phyloP scores from a whole-genome alignment of 257 asterid genomes.

The Solanum medicagineum region DNA sequence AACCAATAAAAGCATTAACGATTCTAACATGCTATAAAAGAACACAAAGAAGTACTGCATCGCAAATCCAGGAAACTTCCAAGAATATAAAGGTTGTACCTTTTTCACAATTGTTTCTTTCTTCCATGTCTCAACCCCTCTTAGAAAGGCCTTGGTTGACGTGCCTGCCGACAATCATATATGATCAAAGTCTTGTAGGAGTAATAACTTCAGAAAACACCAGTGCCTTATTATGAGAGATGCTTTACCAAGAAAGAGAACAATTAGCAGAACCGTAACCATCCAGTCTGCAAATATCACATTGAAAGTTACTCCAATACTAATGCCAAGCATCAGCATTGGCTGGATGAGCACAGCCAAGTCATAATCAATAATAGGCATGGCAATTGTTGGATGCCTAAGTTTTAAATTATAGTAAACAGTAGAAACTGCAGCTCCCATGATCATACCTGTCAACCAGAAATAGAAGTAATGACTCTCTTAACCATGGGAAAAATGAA shows the following conservation, averaged over 20 bases:
- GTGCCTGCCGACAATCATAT: conserved; percentile 37
- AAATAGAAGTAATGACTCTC: not conserved
- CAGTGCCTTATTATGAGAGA: not conserved
- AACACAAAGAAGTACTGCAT: not conserved
- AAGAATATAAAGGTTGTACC: conserved; percentile 19
- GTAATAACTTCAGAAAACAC: not conserved
- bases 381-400: conserved; percentile 84
- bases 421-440: conserved; percentile 90
- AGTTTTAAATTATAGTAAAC: conserved; percentile 86
- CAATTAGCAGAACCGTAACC: conserved; percentile 85
- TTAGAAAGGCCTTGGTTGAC: conserved; percentile 76
- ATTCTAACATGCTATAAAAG: not conserved
- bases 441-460: conserved; percentile 77
- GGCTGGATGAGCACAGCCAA: conserved; percentile 97
- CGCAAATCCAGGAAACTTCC: not conserved
- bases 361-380: conserved; percentile 92
- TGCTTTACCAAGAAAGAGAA: conserved; percentile 74
- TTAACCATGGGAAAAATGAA: not conserved
- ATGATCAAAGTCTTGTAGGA: conserved; percentile 1
- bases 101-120: conserved; percentile 72
- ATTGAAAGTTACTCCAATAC: conserved; percentile 90
- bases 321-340: conserved; percentile 93
- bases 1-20: not conserved
- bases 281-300: conserved; percentile 98
- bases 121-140: conserved; percentile 91